Base-by-base conservation (phyloP, 176 grass and related monocot genomes). In the Eleusine coracana region DNA sequence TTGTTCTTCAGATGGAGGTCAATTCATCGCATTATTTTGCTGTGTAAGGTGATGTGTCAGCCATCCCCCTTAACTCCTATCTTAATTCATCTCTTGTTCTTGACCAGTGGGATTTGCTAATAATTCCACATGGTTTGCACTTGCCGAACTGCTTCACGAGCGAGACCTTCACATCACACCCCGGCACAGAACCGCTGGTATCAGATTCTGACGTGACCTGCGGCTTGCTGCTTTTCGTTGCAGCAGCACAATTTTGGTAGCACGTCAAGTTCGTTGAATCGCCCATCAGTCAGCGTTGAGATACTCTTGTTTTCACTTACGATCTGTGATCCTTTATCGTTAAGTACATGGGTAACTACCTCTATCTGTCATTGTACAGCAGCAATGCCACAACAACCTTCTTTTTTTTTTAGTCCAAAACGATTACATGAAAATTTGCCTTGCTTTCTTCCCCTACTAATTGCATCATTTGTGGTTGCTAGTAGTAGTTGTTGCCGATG, bases 171-270 rank as follows among this genome's bases (percentile, higher is more conserved):
- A 82, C 78, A 81, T 86, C 87, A 86, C 48, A 15, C 7, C 72
- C 72, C 83, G 77, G 72, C 79, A 70, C 50, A 87, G 78, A 82
- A 16, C 78, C 63, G n/a, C n/a, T 54, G 25, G 72, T 38, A 59
- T 72, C 78, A 66, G 83, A 82, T 82, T 49, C 74, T 44, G 84
- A 86, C 74, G 88, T 86, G 88, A 86, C 88, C 74, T 11, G 79
- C 61, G 79, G n/a, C 79, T 74, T 59, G 39, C 78, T 78, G 78
- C 73, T 67, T 68, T 50, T 61, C 83, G 25, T 62, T 52, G 59
- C 48, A 44, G 38, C 80, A 34, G 66, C 58, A 21, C 45, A 61
- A 86, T 89, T 10, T 15, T 60, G 83, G 83, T 90, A 74, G 75
- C 79, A 90, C 36, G 84, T 90, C 88, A 10, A 9, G 84, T 15